Evolutionary conservation across 2,329 filamentous ascomycete genomes (phyloP).

Genomic region (Drechslerella coelobrocha): DNA sequence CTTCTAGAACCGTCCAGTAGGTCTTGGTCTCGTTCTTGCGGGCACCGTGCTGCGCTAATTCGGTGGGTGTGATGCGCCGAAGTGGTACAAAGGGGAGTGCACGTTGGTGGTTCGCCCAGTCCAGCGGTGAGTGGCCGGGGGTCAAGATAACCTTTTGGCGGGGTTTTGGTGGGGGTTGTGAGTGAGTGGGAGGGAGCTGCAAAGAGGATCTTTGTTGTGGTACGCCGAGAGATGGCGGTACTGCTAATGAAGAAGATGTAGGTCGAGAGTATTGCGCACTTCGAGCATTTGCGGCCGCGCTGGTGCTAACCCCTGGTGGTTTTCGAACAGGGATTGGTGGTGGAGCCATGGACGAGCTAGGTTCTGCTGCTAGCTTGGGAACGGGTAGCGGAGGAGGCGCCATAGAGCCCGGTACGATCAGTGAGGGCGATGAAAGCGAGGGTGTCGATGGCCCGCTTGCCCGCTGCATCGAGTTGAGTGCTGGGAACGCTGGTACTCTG

Average conservation of each 20-base stretch:
- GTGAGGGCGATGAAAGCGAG: slow-evolving; percentile 42
- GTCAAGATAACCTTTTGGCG: slow-evolving; percentile 77
- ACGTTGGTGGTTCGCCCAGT: slow-evolving; percentile 78
- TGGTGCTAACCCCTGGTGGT: slow-evolving; percentile 55
- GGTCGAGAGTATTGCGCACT: slow-evolving; percentile 34
- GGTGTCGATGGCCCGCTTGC: slow-evolving; percentile 56
- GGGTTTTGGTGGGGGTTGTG: slow-evolving; percentile 54
- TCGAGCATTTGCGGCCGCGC: slow-evolving; percentile 43
- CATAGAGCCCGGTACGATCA: slow-evolving; percentile 43
- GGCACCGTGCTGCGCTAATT: slow-evolving; percentile 78
- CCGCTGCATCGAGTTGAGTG: slow-evolving; percentile 64
- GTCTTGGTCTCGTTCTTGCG: slow-evolving; percentile 74
- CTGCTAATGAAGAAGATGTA: slow-evolving; percentile 5
- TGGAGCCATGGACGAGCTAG: slow-evolving; percentile 55
- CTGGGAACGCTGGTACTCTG: slow-evolving; percentile 61
- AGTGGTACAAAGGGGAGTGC: slow-evolving; percentile 55
- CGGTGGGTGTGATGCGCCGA: slow-evolving; percentile 74
- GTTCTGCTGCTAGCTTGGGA: slow-evolving; percentile 37
- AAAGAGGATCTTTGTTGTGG: slow-evolving; percentile 26
- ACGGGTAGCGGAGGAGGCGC: slow-evolving; percentile 43
- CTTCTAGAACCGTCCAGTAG: slow-evolving; percentile 83
- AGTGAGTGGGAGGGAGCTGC: slow-evolving; percentile 47
- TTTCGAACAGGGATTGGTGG: slow-evolving; percentile 59
- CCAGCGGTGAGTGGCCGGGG: slow-evolving; percentile 92
- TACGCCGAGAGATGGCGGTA: slow-evolving; percentile 27